These are phyloP conservation scores for Daedaleopsis sinensis DNA, from an alignment of 768 basidiomycete species.

Conservation along the genomic window DNA sequence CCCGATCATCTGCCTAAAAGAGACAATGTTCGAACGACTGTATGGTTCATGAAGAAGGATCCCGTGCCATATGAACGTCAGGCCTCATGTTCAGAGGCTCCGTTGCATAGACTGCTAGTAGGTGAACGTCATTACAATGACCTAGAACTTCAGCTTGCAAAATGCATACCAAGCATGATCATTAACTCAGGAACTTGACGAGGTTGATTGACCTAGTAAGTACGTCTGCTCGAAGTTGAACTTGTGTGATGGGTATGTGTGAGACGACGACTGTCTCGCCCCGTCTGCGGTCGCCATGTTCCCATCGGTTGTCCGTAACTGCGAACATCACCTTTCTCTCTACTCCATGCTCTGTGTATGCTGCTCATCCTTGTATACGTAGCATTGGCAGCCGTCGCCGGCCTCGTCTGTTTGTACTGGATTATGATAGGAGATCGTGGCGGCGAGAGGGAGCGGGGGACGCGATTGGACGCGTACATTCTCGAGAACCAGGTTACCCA, in stretches of 20 bases:
- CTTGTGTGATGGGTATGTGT: neutral
- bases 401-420: neutral
- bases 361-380: neutral
- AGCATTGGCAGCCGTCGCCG: neutral
- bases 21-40: too few species aligned
- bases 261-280: neutral
- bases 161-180: too few species aligned
- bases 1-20: too few species aligned
- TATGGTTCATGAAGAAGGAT: too few species aligned
- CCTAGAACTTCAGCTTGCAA: too few species aligned
- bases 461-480: constrained; percentile 39
- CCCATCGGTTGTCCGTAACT: neutral
- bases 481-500: constrained; percentile 57
- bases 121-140: too few species aligned
- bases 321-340: neutral
- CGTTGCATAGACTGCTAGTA: too few species aligned
- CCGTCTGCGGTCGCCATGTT: neutral
- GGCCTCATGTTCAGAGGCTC: too few species aligned
- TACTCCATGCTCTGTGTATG: neutral
- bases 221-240: too few species aligned
- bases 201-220: too few species aligned
- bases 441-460: neutral
- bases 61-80: too few species aligned
- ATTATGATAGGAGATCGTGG: neutral
- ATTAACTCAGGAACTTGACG: too few species aligned